Conservation (phyloP, 2,329 filamentous ascomycete species). For the Claviceps africana region DNA sequence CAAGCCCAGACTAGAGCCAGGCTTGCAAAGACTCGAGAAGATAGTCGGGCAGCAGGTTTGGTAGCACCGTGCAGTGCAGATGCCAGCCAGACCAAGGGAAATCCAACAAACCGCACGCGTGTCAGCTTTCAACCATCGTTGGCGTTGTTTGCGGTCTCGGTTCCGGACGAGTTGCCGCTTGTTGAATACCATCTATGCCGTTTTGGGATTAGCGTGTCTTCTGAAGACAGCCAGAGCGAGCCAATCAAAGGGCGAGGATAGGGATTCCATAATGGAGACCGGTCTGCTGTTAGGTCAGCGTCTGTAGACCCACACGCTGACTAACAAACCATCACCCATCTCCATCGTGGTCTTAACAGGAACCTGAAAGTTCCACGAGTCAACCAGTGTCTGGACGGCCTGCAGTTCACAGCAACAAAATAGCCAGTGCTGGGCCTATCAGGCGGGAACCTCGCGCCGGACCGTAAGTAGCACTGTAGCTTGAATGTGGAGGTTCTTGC, state of each 20-base stretch:
- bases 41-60: background rate
- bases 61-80: background rate
- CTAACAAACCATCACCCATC: background rate
- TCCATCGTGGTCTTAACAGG: background rate
- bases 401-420: background rate
- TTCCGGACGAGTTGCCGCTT: background rate
- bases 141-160: background rate
- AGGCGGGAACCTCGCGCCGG: background rate
- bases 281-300: background rate
- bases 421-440: background rate
- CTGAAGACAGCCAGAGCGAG: background rate
- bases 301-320: background rate
- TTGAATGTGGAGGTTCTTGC: background rate
- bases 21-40: constrained; percentile 1
- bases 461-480: background rate
- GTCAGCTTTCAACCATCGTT: constrained; percentile 1
- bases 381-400: background rate
- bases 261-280: background rate
- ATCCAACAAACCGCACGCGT: background rate
- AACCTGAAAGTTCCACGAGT: background rate
- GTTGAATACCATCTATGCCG: background rate
- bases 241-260: background rate
- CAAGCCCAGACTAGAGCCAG: constrained; percentile 3
- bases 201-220: background rate
- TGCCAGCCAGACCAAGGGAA: background rate